Conservation (phyloP, 164 flowering plant genomes). For the Buxus sempervirens region DNA sequence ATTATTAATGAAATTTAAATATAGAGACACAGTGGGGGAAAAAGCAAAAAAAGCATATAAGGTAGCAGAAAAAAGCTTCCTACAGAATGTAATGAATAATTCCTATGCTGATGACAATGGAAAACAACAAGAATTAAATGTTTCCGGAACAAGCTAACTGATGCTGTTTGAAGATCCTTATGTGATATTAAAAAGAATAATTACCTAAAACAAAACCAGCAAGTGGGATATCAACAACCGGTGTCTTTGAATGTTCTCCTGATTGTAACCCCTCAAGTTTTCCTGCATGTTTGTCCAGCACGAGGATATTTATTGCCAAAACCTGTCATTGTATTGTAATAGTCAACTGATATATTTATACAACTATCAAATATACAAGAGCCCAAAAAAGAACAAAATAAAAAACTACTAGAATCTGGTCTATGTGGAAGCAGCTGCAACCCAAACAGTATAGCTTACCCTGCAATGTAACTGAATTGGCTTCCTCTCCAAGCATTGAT, state of each 20-base stretch:
- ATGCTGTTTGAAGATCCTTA: not conserved
- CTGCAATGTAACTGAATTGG: constrained; percentile 46
- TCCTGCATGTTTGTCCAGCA: constrained; percentile 39
- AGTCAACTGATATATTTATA: not conserved
- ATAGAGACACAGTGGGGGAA: too few relatives aligned
- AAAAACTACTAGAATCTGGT: not conserved
- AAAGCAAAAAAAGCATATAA: too few relatives aligned
- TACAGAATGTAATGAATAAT: not conserved
- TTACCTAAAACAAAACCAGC: constrained; percentile 77
- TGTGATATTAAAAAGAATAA: not conserved
- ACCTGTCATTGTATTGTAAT: constrained; percentile 37
- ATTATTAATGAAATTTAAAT: too few relatives aligned
- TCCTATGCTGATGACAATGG: too few relatives aligned
- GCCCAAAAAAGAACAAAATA: not conserved
- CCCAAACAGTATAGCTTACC: constrained; percentile 31
- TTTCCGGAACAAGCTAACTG: too few relatives aligned
- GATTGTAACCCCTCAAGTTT: constrained; percentile 14
- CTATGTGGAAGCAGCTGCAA: not conserved
- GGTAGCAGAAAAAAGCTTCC: not conserved
- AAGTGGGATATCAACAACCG: constrained; percentile 46
- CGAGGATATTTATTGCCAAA: constrained; percentile 46
- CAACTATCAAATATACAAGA: not conserved
- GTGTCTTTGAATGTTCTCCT: constrained; percentile 9
- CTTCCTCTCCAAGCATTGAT: constrained; percentile 22
- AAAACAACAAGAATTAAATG: too few relatives aligned